Base-by-base conservation (phyloP, 306 rosid genomes). In the Castanea crenata region DNA sequence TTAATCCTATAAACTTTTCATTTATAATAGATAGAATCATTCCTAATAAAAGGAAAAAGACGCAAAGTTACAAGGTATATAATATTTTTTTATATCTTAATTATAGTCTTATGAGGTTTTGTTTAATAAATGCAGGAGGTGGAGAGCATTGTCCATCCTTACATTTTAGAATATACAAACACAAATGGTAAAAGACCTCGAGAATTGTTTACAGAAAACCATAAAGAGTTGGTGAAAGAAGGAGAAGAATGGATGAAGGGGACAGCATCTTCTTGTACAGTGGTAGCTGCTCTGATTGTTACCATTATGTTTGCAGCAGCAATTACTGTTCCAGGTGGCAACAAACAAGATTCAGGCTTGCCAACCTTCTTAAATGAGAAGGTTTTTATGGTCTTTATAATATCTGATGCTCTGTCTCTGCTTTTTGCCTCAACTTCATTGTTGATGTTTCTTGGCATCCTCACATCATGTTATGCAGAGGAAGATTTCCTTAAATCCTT, bases 81-180 rank as follows among this genome's bases (percentile, higher is more conserved):
- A 38, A 38, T 6, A 38, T 38, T n/a, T n/a, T 3, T 16, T 3
- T 8, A n/a, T 56, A n/a, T 8, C 21, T 5, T 55, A 15, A 16
- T 0, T 9, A 20, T 25, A 57, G 4, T 59, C 29, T 59, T 59
- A 23, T 10, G 5, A 59, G 5, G 0, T 23, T 59, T 55, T 49
- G 54, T 19, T 19, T 19, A 18, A 59, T 21, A 21, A 21, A 23
- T 0, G 1, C 7, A 59, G 32, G 65, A 59, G 65, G 65, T 59
- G 25, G 31, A 59, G 65, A 10, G 15, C 23, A 9, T 59, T 23
- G 65, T 59, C 32, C 65, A 0, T 23, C 65, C 32, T 23, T 8
- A 0, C 15, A 2, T 0, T 0, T 20, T 8, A 25, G 18, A 59
- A 23, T 0, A 0, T 10, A 0, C 0, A 10, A 59, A 59, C 19